Conservation (phyloP, 2,329 filamentous ascomycete genomes). For the Boeremia exigua region DNA sequence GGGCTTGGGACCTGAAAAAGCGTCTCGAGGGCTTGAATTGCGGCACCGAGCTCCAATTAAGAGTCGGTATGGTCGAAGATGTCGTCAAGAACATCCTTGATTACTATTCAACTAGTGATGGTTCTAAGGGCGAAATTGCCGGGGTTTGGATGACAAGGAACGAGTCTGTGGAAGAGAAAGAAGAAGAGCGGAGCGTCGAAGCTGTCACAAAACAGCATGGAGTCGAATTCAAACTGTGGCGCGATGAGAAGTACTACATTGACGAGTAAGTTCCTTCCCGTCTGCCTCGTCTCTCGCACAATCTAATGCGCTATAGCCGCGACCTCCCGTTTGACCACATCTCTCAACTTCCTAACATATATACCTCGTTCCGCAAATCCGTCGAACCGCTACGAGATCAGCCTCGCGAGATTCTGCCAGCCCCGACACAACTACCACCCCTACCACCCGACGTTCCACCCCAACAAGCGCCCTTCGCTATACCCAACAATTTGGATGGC, state of each 20-base stretch:
- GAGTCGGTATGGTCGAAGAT: conserved; percentile 67
- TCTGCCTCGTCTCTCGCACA: neutral
- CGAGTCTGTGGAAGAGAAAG: conserved; percentile 71
- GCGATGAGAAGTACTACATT: conserved; percentile 79
- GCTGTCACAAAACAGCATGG: conserved; percentile 59
- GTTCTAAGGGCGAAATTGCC: conserved; percentile 55
- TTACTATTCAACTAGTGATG: conserved; percentile 40
- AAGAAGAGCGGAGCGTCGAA: conserved; percentile 65
- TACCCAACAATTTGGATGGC: conserved; percentile 62
- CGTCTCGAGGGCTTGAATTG: conserved; percentile 65
- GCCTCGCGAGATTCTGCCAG: conserved; percentile 64
- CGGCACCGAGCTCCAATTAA: conserved; percentile 62
- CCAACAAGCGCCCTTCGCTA: conserved; percentile 67
- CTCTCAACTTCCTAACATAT: conserved; percentile 72
- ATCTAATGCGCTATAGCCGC: conserved; percentile 56
- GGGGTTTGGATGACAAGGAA: conserved; percentile 78
- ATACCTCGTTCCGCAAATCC: conserved; percentile 75
- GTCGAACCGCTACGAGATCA: conserved; percentile 73
- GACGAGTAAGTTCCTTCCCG: conserved; percentile 68
- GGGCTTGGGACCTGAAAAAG: conserved; percentile 74
- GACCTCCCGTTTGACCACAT: conserved; percentile 67
- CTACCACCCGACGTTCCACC: conserved; percentile 63
- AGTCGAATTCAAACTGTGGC: conserved; percentile 69
- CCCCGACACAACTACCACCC: conserved; percentile 63
- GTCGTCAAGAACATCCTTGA: conserved; percentile 66